Evolutionary conservation across 371 early-diverging fungal genomes (phyloP).

Genomic region (Mortierella sp.): DNA sequence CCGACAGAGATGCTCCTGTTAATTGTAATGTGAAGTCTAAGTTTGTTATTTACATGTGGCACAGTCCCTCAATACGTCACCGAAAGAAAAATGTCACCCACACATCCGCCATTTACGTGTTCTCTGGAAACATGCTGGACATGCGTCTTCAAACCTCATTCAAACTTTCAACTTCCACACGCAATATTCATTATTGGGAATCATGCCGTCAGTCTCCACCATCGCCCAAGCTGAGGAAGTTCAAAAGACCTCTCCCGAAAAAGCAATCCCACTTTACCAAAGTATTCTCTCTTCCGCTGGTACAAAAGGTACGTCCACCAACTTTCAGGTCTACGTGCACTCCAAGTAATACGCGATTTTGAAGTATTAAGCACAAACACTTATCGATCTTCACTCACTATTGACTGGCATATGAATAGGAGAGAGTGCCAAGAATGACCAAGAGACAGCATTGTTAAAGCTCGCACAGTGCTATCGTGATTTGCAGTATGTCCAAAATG

Average conservation of each 20-base stretch:
- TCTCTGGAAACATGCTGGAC: no score
- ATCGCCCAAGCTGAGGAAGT: slow-evolving; percentile 66
- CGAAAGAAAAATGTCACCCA: no score
- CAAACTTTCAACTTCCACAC: no score
- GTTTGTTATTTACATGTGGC: no score
- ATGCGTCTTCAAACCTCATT: no score
- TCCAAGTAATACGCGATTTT: background rate
- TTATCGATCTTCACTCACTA: background rate
- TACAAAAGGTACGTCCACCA: slow-evolving; percentile 35
- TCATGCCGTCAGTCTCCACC: slow-evolving; percentile 53
- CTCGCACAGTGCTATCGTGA: slow-evolving; percentile 75
- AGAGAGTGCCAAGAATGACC: slow-evolving; percentile 58
- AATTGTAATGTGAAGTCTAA: no score
- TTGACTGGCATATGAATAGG: slow-evolving; percentile 10
- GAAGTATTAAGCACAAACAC: background rate
- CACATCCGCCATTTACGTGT: no score
- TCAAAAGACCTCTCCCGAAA: slow-evolving; percentile 64
- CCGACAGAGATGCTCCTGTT: background rate
- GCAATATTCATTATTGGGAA: background rate
- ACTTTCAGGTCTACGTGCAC: background rate
- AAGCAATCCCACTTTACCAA: slow-evolving; percentile 68
- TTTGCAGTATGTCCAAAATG: slow-evolving; percentile 61
- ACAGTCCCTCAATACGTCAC: no score
- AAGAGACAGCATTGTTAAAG: slow-evolving; percentile 72
- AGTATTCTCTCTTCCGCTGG: slow-evolving; percentile 62